Percentiles rank a stretch among this genome's conserved stretches.
These are phyloP conservation scores for Delphinella strobiligena DNA, from an alignment of 2,329 filamentous ascomycete species.

Conservation along the genomic window DNA sequence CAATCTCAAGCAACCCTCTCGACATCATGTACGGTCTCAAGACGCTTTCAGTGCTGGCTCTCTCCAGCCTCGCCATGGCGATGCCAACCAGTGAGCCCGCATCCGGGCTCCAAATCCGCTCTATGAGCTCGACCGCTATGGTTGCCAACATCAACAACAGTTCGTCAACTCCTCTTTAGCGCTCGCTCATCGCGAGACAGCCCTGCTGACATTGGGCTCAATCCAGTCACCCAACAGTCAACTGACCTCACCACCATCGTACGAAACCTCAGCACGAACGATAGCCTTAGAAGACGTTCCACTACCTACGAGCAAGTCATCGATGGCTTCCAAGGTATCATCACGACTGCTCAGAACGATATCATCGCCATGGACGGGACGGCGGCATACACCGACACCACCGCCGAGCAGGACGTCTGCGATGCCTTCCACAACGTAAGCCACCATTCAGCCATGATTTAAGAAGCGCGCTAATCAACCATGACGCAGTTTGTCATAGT, in stretches of 20 bases:
- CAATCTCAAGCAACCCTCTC: no score
- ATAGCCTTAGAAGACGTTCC: not conserved
- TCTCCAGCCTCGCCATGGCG: no score
- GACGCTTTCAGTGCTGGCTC: no score
- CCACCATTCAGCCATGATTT: not conserved
- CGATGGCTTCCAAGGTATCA: slow-evolving; percentile 19
- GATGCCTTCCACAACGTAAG: slow-evolving; percentile 18
- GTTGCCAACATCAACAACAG: slow-evolving; percentile 7
- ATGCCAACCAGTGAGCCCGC: no score
- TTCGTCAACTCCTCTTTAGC: no score
- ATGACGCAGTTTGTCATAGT: slow-evolving; percentile 17
- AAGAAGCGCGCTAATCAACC: not conserved
- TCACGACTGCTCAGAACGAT: slow-evolving; percentile 12
- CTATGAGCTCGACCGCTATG: no score
- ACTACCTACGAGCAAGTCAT: slow-evolving; percentile 17
- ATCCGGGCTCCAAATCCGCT: no score
- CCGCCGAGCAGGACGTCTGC: slow-evolving; percentile 12
- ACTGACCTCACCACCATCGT: slow-evolving; percentile 4
- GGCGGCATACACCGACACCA: slow-evolving; percentile 6
- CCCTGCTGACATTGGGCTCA: no score
- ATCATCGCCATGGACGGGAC: slow-evolving; percentile 13
- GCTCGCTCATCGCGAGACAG: no score
- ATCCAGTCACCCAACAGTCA: slow-evolving; percentile 9
- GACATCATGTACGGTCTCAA: no score
- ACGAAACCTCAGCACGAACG: slow-evolving; percentile 2